Evolutionary conservation across 129 eudicot genomes (phyloP), one percentile per base, ranked within the genome.

Genomic region (Dittrichia graveolens): DNA sequence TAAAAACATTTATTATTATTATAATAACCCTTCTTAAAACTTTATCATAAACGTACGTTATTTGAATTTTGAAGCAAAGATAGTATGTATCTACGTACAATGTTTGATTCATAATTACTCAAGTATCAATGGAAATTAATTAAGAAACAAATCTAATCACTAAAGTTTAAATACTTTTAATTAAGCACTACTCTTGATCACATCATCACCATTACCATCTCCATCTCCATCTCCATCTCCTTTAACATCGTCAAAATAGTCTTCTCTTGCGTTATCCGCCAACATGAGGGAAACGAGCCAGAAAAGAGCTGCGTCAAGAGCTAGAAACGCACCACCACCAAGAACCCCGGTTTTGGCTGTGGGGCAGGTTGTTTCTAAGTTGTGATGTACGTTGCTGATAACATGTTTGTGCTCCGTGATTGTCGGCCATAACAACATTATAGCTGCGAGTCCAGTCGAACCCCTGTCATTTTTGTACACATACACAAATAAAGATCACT

Each of bases 341-440:
- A 93, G 91, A 60, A 93, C 81, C 4, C 98, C 96, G 0, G 98
- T 93, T 81, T 93, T 93, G 52, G 98, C 98, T 48, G 98, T 93
- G 2, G 98, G 98, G 89, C 96, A 93, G 0, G 68, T 19, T 14
- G 89, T 85, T 73, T 80, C 73, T 55, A 84, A 72, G 74, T 93
- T 79, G 78, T 82, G 76, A 72, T 93, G 95, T 52, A 89, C 80
- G 14, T 85, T 90, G 71, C 75, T 74, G 44, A 66, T 31, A 24
- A 78, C 72, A 75, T 93, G 98, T 5, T 77, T 79, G 73, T 90
- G 96, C 74, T 90, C 98, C 0, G 87, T 82, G 18, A 93, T 74
- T 15, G 96, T 90, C 5, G 98, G 96, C 98, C 98, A 93, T 61
- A 93, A 71, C 64, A 89, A 70, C 88, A 93, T 65, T 19, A 85